Base-by-base conservation (phyloP, 2,329 filamentous ascomycete genomes). In the Fusarium avenaceum region DNA sequence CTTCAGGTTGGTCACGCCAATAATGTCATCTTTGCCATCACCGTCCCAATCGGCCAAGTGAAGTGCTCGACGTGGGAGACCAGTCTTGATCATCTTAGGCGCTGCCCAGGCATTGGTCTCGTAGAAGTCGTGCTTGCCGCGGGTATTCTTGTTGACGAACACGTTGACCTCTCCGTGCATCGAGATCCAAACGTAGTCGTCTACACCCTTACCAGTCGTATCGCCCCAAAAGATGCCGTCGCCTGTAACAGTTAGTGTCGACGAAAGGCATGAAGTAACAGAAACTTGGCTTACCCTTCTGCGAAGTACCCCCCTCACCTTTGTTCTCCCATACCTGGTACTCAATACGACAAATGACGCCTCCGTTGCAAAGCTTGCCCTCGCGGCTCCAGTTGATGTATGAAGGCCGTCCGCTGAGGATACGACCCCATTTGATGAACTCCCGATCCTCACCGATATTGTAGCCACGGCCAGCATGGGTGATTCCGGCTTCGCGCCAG, bases 141-240 rank as follows among this genome's bases (percentile, higher is more conserved):
- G 22, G 4, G 50, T 53, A 28, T 53, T 53, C 22, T 53, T 53
- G 50, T 53, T 53, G 30, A 38, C 40, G 17, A 53, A 53, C 13
- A 53, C 50, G 13, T 53, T 53, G 20, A 53, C 50, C 15, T 53
- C 50, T 2, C 50, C 50, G 17, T 53, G 50, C 50, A 53, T 53
- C 4, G 50, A 53, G 11, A 53, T 53, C 50, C 50, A 53, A 8
- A 53, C 40, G 22, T 53, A 53, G 28, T 45, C 50, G 9, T 53
- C 50, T 2, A 53, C 50, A 19, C 50, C 50, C 3, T 40, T 38
- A 17, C 50, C 50, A 35, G 50, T 53, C 14, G 20, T 45, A 17
- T 53, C 50, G 11, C 50, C 50, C 50, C 50, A 53, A 11, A 53
- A 53, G 17, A 53, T 53, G 2, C 50, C 50, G 11, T 53, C 50